Base-by-base conservation (phyloP, 345 rosid species). In the Citrus reticulata region DNA sequence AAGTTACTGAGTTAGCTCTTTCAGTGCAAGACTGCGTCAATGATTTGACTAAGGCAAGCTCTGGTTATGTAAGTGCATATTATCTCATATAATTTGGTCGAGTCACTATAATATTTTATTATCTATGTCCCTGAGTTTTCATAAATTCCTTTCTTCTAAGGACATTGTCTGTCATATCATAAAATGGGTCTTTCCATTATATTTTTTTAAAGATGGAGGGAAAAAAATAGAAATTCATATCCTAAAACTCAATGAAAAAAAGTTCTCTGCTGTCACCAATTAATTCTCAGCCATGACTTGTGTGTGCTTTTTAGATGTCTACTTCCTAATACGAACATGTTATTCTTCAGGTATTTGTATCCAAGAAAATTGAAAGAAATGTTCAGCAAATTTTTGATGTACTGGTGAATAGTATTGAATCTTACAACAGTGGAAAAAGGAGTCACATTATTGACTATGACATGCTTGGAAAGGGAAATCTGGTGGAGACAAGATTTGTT, bases 391-490 rank as follows among this genome's bases (percentile, higher is more conserved):
- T 91, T 74, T 91, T 90, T 85, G 83, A 74, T 65, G 81, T 86
- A 72, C 79, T 90, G 78, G 80, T 80, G 72, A 59, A 76, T 51
- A 84, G 88, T 73, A 81, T 83, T 40, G 84, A 81, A 81, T 73
- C 81, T 30, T 86, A 81, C 59, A 62, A 81, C 73, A 79, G 72
- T 70, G 46, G 66, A 78, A 89, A 86, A 76, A 68, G 76, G 63
- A 79, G 73, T 70, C 77, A 58, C 27, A 76, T 46, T 66, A 86
- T 94, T 61, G 81, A 92, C 83, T 86, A 90, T 67, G 4, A 30
- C 51, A 80, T 81, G 67, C 97, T 95, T 74, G 90, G 86, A 32
- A 88, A 80, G 76, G 98, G 98, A 59, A 59, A 81, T 80, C 79
- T 80, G 64, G 40, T 64, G 27, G 96, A 96, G 83, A 83, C 87